phyloP scores from a whole-genome alignment of 2,329 filamentous ascomycete genomes.

The Dothidotthia symphoricarpi region DNA sequence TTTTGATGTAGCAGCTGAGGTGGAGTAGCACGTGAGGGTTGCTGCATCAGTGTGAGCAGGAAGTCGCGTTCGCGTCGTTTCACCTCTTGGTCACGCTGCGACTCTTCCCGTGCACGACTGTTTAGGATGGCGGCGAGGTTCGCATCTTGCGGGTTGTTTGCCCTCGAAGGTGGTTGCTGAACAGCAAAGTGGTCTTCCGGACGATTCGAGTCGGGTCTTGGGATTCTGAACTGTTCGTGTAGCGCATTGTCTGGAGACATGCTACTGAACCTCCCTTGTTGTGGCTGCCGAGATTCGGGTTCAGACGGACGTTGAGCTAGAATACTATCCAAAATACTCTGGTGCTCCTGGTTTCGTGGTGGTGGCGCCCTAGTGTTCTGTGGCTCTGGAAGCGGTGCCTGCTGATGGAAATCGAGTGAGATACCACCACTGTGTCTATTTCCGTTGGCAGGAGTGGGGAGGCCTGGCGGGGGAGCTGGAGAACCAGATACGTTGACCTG shows the following conservation, averaged over 20 bases:
- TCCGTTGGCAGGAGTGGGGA: conserved; percentile 28
- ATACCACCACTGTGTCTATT: conserved; percentile 31
- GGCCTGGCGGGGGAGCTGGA: conserved; percentile 17
- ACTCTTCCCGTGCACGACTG: conserved; percentile 39
- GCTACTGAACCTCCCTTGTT: conserved; percentile 32
- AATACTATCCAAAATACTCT: conserved; percentile 38
- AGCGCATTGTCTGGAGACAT: conserved; percentile 37
- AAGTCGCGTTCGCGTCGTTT: conserved; percentile 73
- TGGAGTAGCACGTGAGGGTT: conserved; percentile 42
- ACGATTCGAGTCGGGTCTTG: conserved; percentile 33
- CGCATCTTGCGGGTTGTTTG: conserved; percentile 34
- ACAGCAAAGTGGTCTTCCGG: conserved; percentile 32
- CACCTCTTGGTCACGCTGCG: conserved; percentile 40
- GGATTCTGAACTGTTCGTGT: conserved; percentile 32
- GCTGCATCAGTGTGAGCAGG: conserved; percentile 79
- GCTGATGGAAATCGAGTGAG: conserved; percentile 33
- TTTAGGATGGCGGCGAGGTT: conserved; percentile 39
- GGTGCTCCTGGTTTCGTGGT: conserved; percentile 36
- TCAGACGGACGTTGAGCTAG: conserved; percentile 32
- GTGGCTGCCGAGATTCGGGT: conserved; percentile 31
- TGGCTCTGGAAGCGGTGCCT: conserved; percentile 31
- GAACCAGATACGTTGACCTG: conserved; percentile 33
- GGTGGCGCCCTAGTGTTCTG: conserved; percentile 23
- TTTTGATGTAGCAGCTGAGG: conserved; percentile 36
- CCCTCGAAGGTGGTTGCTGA: conserved; percentile 32